A percentile compares a stretch with the other conserved stretches of the same genome.
Conservation (phyloP, 179 eudicot species). For the Carnegiea gigantea region DNA sequence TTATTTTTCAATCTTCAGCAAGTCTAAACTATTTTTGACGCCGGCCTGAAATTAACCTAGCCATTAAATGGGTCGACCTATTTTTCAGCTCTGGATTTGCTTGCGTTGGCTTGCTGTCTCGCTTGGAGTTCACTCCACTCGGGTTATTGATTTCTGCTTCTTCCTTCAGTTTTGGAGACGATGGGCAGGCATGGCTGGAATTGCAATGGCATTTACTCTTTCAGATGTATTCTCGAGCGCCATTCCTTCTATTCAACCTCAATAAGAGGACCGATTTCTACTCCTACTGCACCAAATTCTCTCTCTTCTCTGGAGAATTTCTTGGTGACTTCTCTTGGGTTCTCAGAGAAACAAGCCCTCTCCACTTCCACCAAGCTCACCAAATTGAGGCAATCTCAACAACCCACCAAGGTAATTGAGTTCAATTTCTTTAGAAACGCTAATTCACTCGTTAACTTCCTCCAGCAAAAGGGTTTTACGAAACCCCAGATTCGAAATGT, state of each 20-base stretch:
- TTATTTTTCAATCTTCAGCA: no score
- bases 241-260: background rate
- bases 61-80: no score
- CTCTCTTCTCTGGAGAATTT: slow-evolving; percentile 3
- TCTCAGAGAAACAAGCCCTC: slow-evolving; percentile 21
- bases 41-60: no score
- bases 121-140: no score
- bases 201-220: background rate
- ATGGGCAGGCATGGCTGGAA: background rate
- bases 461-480: slow-evolving; percentile 4
- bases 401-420: slow-evolving; percentile 8
- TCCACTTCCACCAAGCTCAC: slow-evolving; percentile 8
- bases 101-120: no score
- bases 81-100: no score
- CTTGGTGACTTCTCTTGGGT: slow-evolving; percentile 22
- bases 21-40: no score
- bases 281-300: background rate
- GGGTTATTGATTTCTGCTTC: no score
- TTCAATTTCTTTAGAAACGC: slow-evolving; percentile 8
- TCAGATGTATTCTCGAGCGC: background rate
- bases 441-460: slow-evolving; percentile 13
- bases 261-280: background rate
- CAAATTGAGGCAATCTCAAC: background rate
- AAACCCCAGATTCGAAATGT: slow-evolving; percentile 16
- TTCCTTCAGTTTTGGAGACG: no score